Percentiles rank a stretch among this genome's conserved stretches.
These are phyloP conservation scores for Drechslerella stenobrocha DNA, from an alignment of 2,329 filamentous ascomycete species.

Conservation along the genomic window DNA sequence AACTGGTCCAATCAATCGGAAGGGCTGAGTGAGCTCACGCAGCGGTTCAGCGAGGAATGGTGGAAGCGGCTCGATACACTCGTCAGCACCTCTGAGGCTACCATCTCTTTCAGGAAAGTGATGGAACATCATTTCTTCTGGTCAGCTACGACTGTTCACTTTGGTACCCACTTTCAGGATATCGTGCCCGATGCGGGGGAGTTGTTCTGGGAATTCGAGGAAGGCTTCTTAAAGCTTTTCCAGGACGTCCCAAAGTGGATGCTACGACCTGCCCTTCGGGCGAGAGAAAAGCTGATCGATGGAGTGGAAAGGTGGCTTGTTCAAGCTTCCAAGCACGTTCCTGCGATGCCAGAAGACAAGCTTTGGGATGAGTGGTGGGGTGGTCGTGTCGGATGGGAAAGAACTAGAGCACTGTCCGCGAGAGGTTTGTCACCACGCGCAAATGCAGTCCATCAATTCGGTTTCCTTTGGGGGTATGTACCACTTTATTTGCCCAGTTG, in stretches of 20 bases:
- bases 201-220: slow-evolving; percentile 28
- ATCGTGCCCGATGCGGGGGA: slow-evolving; percentile 12
- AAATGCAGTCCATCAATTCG: slow-evolving; percentile 20
- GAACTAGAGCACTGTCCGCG: not conserved
- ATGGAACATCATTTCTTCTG: slow-evolving; percentile 34
- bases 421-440: slow-evolving; percentile 9
- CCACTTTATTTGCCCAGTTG: not conserved
- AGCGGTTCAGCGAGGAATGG: slow-evolving; percentile 17
- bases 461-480: slow-evolving; percentile 33
- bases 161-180: slow-evolving; percentile 20
- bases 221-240: slow-evolving; percentile 33
- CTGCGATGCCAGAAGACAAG: slow-evolving; percentile 12
- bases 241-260: slow-evolving; percentile 36
- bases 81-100: not conserved
- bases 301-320: slow-evolving; percentile 22
- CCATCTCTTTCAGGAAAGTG: slow-evolving; percentile 4
- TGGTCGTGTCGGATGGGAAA: slow-evolving; percentile 14
- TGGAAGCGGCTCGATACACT: not conserved
- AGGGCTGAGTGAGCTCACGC: slow-evolving; percentile 2
- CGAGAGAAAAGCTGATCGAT: slow-evolving; percentile 15
- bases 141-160: slow-evolving; percentile 22
- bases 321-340: slow-evolving; percentile 14
- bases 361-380: slow-evolving; percentile 44
- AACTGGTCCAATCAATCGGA: slow-evolving; percentile 29
- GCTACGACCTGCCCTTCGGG: slow-evolving; percentile 13